A percentile compares a stretch with the other conserved stretches of the same genome.
phyloP scores from a whole-genome alignment of 192 early-diverging fungal genomes.

The Backusella circina region DNA sequence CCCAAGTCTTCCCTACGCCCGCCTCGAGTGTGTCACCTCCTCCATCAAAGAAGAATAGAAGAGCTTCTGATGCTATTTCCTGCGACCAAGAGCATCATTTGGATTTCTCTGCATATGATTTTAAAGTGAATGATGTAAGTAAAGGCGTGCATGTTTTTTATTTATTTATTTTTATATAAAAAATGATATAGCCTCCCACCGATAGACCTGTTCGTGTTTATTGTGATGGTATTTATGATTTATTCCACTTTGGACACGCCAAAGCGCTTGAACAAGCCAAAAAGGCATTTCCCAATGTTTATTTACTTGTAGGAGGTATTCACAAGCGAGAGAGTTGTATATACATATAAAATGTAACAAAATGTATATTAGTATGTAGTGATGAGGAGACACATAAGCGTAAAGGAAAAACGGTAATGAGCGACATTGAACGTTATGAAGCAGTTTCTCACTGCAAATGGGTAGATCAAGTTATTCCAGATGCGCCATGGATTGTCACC shows the following conservation, averaged over 20 bases:
- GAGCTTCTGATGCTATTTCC: neutral
- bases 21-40: neutral
- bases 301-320: slow-evolving; percentile 64
- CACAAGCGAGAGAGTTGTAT: neutral
- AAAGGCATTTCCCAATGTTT: slow-evolving; percentile 67
- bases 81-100: neutral
- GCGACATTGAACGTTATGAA: slow-evolving; percentile 73
- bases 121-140: slow-evolving; percentile 8
- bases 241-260: slow-evolving; percentile 79
- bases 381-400: slow-evolving; percentile 70
- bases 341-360: neutral
- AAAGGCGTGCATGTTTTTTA: neutral
- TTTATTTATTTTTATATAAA: too few species aligned
- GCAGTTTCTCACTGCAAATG: slow-evolving; percentile 80
- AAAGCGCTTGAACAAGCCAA: slow-evolving; percentile 78
- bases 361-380: slow-evolving; percentile 51
- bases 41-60: neutral
- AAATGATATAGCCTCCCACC: slow-evolving; percentile 51
- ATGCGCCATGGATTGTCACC: slow-evolving; percentile 75
- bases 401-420: slow-evolving; percentile 83
- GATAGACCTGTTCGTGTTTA: slow-evolving; percentile 73
- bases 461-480: slow-evolving; percentile 74
- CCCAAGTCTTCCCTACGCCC: neutral
- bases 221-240: slow-evolving; percentile 80
- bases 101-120: slow-evolving; percentile 12